Conservation (phyloP, 495 filamentous ascomycete species). For the Pyrenopolyporus hunteri region DNA sequence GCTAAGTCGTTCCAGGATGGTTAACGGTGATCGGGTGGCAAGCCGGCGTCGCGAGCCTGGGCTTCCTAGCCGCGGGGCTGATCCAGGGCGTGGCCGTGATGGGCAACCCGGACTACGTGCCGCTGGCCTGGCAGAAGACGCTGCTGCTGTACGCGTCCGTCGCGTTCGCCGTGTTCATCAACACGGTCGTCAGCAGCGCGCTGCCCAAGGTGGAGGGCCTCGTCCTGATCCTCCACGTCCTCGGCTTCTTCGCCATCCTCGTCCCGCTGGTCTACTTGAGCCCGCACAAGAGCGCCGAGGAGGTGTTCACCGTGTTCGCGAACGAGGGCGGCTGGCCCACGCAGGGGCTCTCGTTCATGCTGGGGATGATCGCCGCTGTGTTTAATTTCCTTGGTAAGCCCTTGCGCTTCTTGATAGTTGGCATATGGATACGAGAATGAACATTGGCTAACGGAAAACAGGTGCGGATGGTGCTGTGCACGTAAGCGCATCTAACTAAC, state of each 20-base stretch:
- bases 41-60: slow-evolving; percentile 57
- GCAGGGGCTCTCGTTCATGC: slow-evolving; percentile 44
- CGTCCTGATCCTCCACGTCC: slow-evolving; percentile 56
- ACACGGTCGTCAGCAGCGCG: slow-evolving; percentile 48
- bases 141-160: slow-evolving; percentile 53
- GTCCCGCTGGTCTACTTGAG: slow-evolving; percentile 56
- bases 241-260: slow-evolving; percentile 59
- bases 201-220: slow-evolving; percentile 55
- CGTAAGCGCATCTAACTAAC: not conserved
- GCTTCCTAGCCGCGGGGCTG: slow-evolving; percentile 61
- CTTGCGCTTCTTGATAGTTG: too few species aligned
- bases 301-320: slow-evolving; percentile 47
- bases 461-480: slow-evolving; percentile 4
- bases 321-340: slow-evolving; percentile 55
- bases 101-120: slow-evolving; percentile 17
- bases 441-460: not conserved
- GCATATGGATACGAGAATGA: not conserved
- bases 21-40: slow-evolving; percentile 67
- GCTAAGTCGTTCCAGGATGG: slow-evolving; percentile 49
- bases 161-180: slow-evolving; percentile 50
- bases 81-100: slow-evolving; percentile 56
- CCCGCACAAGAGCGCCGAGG: slow-evolving; percentile 43
- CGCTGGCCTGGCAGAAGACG: slow-evolving; percentile 54
- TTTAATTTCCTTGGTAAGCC: slow-evolving; percentile 3
- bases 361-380: slow-evolving; percentile 33